phyloP scores from a whole-genome alignment of 768 basidiomycete genomes.

The Pulveroboletus sp. region DNA sequence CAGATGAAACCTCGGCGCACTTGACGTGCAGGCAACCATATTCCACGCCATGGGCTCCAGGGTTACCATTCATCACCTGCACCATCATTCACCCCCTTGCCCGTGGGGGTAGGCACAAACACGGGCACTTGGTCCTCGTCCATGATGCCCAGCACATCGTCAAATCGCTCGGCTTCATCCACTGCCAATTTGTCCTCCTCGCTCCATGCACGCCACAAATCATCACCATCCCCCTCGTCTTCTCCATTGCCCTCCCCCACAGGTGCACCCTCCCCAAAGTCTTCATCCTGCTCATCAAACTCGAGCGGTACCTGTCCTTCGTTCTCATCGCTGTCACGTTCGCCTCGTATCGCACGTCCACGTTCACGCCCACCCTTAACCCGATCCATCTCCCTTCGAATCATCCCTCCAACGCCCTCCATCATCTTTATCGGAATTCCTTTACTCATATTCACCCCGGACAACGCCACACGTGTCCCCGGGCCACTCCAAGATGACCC shows the following conservation, averaged over 20 bases:
- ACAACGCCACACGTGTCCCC: slow-evolving; percentile 13
- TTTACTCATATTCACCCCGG: slow-evolving; percentile 15
- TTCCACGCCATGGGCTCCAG: not conserved
- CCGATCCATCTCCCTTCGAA: slow-evolving; percentile 47
- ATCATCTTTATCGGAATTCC: slow-evolving; percentile 54
- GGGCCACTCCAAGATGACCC: slow-evolving; percentile 14
- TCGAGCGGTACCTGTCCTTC: slow-evolving; percentile 35
- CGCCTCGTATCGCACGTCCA: not conserved
- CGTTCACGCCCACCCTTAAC: slow-evolving; percentile 9
- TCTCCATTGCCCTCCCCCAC: not conserved
- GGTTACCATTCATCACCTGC: not conserved
- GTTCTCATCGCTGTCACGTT: not conserved
- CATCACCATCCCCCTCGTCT: slow-evolving; percentile 11
- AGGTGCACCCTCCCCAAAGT: slow-evolving; percentile 35
- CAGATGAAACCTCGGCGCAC: not conserved
- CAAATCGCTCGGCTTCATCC: slow-evolving; percentile 31
- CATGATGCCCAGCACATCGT: slow-evolving; percentile 31
- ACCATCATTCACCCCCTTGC: not conserved
- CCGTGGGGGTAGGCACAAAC: not conserved
- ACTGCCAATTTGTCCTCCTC: slow-evolving; percentile 29
- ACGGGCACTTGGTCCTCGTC: slow-evolving; percentile 30
- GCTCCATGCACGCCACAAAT: slow-evolving; percentile 23
- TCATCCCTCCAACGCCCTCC: slow-evolving; percentile 51
- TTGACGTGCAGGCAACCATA: not conserved
- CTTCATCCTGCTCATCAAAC: slow-evolving; percentile 69